Base-by-base conservation (phyloP, 306 rosid genomes). In the Cicer pinnatifidum region DNA sequence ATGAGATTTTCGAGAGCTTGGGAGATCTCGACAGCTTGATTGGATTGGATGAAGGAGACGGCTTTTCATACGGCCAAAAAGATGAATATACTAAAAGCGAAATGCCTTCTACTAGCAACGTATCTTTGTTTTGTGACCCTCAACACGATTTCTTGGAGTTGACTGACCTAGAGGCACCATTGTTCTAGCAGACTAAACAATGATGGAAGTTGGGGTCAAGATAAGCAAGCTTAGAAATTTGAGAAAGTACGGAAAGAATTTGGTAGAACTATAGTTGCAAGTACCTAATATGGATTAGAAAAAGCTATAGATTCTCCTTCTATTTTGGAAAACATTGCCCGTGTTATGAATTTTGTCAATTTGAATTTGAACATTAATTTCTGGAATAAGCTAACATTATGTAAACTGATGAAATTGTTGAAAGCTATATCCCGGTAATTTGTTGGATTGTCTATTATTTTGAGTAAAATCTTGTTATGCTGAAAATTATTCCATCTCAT, bases 61-160 rank as follows among this genome's bases (percentile, higher is more conserved):
- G 45, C 38, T 54, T 60, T 48, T 58, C 56, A 39, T 8, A 40
- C 67, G 82, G 83, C 69, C 62, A 67, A 17, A 33, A 11, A 46
- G 41, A 33, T 54, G 50, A 9, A 13, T 23, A 39, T 64, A 23
- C 70, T 20, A 4, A 72, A 59, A 78, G 68, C 11, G 83, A 67
- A 17, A 76, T 57, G 69, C 69, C 39, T 69, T 45, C 78, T 67
- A 39, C 10, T 0, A 19, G 65, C 35, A 69, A 73, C 6, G 5
- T 2, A 33, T 46, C 68, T 8, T 13, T 52, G 12, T 38, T 15
- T 6, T 7, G 7, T 5, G 72, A 77, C 7, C 40, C 48, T 15
- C 10, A 6, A 1, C 9, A n/a, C 2, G 72, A 62, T 60, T 90
- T 39, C 68, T 50, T 92, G 83, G 97, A 92, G 86, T 76, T 92